Base-by-base conservation (phyloP, 73 alveolate species). In the Paramecium sonneborni region DNA sequence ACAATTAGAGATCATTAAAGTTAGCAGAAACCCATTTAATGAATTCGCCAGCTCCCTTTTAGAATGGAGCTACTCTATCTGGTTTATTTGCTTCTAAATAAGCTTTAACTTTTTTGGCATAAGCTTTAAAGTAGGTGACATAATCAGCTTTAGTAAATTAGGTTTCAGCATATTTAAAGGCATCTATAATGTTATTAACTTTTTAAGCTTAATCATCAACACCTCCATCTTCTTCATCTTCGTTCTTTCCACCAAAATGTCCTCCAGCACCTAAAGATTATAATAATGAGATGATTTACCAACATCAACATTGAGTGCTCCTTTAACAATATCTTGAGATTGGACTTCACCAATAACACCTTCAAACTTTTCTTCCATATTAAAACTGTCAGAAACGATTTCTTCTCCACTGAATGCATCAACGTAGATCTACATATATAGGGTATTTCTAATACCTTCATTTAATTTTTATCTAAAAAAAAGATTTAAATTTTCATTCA, bases 1-100 rank as follows among this genome's bases (percentile, higher is more conserved):
- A 79, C 90, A 97, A 94, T 94, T 95, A 95, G 93, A 97, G 86
- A 24, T 97, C 98, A 76, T 97, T 97, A 95, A 86, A 97, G 89
- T 96, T 94, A 57, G 94, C 96, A 6, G 94, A 84, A 87, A 97
- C 84, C 93, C 93, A 95, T 93, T 97, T 97, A 70, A 97, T 96
- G 76, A 97, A 93, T 37, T 94, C 98, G 68, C 95, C 94, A 57
- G 98, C 98, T 79, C 99, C 99, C 96, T 95, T 94, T 93, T 96
- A 82, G 95, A 95, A 97, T 35, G 95, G 96, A 67, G 96, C 97
- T 52, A 97, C 94, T 94, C 98, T 93, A 20, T 96, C 98, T 26
- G 94, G 93, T 92, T 93, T 94, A 72, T 92, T 84, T 37, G 85
- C 97, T 93, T 97, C 97, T 52, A 97, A 93, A 85, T 93, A 55